These are phyloP conservation scores for Setaria italica DNA, from an alignment of 202 grass and related monocot genomes.

Conservation along the genomic window DNA sequence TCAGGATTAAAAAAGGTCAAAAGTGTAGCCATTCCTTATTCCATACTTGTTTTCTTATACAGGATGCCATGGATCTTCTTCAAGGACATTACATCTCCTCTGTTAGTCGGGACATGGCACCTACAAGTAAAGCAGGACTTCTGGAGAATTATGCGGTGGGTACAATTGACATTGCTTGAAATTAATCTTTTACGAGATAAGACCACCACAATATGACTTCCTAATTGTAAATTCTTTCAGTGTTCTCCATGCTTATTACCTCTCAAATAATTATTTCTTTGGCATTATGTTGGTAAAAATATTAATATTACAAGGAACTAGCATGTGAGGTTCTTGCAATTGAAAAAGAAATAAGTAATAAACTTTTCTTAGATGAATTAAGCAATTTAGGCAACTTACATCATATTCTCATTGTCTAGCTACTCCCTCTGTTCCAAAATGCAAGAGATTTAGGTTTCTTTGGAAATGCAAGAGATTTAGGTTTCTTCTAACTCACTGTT, in stretches of 20 bases:
- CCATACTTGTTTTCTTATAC: slow-evolving; percentile 33
- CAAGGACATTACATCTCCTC: slow-evolving; percentile 81
- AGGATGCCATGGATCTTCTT: slow-evolving; percentile 98
- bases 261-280: neutral
- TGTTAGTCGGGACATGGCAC: slow-evolving; percentile 64
- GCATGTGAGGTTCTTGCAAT: neutral
- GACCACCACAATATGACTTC: neutral
- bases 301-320: neutral
- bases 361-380: neutral
- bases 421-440: neutral
- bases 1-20: neutral
- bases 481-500: neutral
- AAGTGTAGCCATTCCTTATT: neutral
- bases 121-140: slow-evolving; percentile 67
- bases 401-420: neutral
- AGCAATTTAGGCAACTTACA: neutral
- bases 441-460: neutral
- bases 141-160: slow-evolving; percentile 68
- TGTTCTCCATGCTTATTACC: too few relatives aligned
- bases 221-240: neutral
- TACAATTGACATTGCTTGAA: slow-evolving; percentile 26
- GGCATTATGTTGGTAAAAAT: neutral
- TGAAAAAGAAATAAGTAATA: neutral
- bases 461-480: neutral
- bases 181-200: neutral